These are phyloP conservation scores for Macrocybe gigantea DNA, from an alignment of 768 basidiomycete genomes.

Conservation along the genomic window DNA sequence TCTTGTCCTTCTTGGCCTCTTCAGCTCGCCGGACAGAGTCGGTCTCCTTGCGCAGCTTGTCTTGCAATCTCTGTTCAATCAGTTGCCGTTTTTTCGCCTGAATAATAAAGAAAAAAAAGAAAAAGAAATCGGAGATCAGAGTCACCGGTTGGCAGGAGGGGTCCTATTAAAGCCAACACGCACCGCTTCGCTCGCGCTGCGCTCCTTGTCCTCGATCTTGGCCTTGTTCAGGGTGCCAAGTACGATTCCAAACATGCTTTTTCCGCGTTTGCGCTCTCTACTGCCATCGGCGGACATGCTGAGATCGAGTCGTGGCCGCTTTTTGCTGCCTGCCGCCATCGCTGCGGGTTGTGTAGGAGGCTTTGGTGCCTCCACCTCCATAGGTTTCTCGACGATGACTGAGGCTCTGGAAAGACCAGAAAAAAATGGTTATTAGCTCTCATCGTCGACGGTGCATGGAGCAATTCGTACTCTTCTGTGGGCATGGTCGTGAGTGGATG, in stretches of 20 bases:
- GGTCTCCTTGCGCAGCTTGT: conserved; percentile 80
- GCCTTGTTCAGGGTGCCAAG: conserved; percentile 83
- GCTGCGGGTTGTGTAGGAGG: not conserved
- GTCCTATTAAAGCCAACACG: conserved; percentile 14
- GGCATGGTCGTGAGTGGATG: conserved; percentile 35
- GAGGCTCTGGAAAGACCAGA: not conserved
- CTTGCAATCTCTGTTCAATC: conserved; percentile 81
- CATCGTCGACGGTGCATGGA: too few species aligned
- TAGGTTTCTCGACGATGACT: not conserved
- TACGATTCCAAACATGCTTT: conserved; percentile 82
- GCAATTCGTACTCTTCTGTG: conserved; percentile 40
- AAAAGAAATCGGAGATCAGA: too few species aligned
- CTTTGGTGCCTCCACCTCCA: not conserved
- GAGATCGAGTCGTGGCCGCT: conserved; percentile 72
- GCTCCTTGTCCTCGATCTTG: conserved; percentile 80
- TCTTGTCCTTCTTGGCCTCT: conserved; percentile 83
- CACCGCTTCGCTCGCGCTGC: conserved; percentile 82
- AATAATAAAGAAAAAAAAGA: not conserved
- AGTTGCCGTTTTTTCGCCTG: conserved; percentile 82
- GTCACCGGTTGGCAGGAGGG: too few species aligned
- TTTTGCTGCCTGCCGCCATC: conserved; percentile 32
- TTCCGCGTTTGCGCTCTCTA: conserved; percentile 76
- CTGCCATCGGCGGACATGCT: conserved; percentile 29
- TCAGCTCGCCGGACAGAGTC: conserved; percentile 80
- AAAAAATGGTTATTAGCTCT: not conserved